A percentile compares a stretch with the other conserved stretches of the same genome.
These are phyloP conservation scores for Colletotrichum sp. DNA, from an alignment of 2,329 filamentous ascomycete species.

Conservation along the genomic window DNA sequence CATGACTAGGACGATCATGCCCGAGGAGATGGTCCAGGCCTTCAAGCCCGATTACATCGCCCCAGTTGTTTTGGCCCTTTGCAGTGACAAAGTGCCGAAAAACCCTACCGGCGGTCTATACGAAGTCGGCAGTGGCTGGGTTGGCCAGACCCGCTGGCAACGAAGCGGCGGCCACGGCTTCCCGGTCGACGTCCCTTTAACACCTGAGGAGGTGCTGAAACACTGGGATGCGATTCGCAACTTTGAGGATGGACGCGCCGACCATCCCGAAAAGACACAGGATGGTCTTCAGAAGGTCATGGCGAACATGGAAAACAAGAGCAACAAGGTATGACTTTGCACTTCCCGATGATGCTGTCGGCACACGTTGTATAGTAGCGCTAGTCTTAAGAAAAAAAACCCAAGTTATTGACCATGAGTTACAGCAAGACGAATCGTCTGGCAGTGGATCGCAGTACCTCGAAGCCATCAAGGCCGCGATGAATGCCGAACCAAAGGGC, in stretches of 20 bases:
- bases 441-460: conserved; percentile 59
- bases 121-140: conserved; percentile 95
- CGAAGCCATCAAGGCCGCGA: conserved; percentile 75
- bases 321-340: conserved; percentile 59
- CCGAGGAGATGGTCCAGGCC: conserved; percentile 96
- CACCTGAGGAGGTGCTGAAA: conserved; percentile 81
- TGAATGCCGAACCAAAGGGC: conserved; percentile 71
- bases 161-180: conserved; percentile 88
- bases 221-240: conserved; percentile 80
- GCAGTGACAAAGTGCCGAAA: conserved; percentile 84
- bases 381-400: conserved; percentile 25
- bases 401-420: conserved; percentile 22
- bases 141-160: conserved; percentile 92
- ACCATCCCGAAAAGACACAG: conserved; percentile 81
- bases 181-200: conserved; percentile 82
- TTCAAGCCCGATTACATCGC: conserved; percentile 99
- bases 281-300: conserved; percentile 78
- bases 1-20: conserved; percentile 93
- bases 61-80: conserved; percentile 85
- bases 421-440: conserved; percentile 9
- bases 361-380: conserved; percentile 19
- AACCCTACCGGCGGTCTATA: conserved; percentile 86
- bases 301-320: conserved; percentile 85
- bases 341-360: neutral
- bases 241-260: conserved; percentile 87